Percentiles rank a stretch among this genome's conserved stretches.
phyloP scores from a whole-genome alignment of 1,284 basidiomycete genomes.

The Trichosporon coremiiforme region DNA sequence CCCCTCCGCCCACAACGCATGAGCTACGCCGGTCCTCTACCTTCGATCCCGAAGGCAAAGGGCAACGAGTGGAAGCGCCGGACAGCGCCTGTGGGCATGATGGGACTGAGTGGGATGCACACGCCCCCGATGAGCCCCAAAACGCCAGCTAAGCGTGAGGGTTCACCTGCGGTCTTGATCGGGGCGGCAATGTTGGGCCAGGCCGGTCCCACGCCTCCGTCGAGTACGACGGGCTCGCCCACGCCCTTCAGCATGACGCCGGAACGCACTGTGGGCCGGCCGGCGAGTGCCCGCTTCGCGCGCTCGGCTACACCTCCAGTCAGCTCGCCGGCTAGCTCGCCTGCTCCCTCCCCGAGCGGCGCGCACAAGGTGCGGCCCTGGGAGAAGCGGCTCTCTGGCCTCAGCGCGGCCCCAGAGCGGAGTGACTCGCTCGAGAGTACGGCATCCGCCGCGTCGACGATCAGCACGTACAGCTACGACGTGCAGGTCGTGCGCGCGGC shows the following conservation, averaged over 20 bases:
- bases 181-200: neutral
- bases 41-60: neutral
- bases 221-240: neutral
- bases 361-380: neutral
- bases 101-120: neutral
- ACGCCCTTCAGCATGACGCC: neutral
- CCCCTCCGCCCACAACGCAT: neutral
- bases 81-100: neutral
- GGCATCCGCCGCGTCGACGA: neutral
- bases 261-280: neutral
- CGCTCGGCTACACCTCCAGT: neutral
- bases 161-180: neutral
- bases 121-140: neutral
- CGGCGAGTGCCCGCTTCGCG: neutral
- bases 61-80: neutral
- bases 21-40: neutral
- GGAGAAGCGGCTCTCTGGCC: neutral
- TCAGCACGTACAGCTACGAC: neutral
- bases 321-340: neutral
- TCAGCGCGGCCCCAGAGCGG: neutral
- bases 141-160: neutral
- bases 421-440: conserved; percentile 1
- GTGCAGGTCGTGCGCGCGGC: conserved; percentile 12
- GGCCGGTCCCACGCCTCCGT: neutral
- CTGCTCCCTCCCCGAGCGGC: neutral